These are phyloP conservation scores for Sungouiella thailandica DNA, from an alignment of 805 yeast genomes.

Conservation along the genomic window DNA sequence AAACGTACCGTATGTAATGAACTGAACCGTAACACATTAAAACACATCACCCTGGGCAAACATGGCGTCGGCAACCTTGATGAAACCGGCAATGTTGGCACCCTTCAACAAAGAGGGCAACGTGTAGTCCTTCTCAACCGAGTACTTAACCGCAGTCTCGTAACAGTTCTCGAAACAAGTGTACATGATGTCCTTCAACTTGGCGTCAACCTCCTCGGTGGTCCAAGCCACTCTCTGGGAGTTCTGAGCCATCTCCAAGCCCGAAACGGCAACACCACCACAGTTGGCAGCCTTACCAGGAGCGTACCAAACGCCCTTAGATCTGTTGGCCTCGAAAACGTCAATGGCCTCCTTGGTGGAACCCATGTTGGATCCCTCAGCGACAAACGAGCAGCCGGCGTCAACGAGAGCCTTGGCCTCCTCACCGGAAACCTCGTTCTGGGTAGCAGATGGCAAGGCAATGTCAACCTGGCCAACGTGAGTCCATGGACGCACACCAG, in stretches of 20 bases:
- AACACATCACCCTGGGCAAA: slow-evolving; percentile 88
- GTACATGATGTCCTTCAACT: slow-evolving; percentile 89
- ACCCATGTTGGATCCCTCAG: slow-evolving; percentile 99
- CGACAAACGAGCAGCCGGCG: slow-evolving; percentile 87
- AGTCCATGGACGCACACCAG: slow-evolving; percentile 96
- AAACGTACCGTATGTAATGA: no score
- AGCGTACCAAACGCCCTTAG: slow-evolving; percentile 84
- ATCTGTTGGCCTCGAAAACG: slow-evolving; percentile 82
- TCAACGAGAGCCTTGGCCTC: slow-evolving; percentile 94
- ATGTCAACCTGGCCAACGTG: slow-evolving; percentile 88
- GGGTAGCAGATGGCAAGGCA: slow-evolving; percentile 98
- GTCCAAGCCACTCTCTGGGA: slow-evolving; percentile 92
- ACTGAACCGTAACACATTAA: slow-evolving; percentile 19
- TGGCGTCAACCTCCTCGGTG: slow-evolving; percentile 84
- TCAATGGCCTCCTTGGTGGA: slow-evolving; percentile 96
- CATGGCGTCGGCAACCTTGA: slow-evolving; percentile 98
- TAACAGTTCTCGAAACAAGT: slow-evolving; percentile 91
- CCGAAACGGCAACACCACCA: slow-evolving; percentile 99
- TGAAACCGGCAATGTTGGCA: slow-evolving; percentile 98
- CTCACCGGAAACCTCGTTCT: slow-evolving; percentile 94
- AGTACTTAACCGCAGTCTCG: slow-evolving; percentile 76
- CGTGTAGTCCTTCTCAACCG: slow-evolving; percentile 59
- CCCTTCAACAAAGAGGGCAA: slow-evolving; percentile 96
- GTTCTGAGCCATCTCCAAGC: slow-evolving; percentile 99
- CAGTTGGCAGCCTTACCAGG: slow-evolving; percentile 99